These are phyloP conservation scores for Poteriospumella lacustris DNA, from an alignment of 108 stramenopile genomes.

Conservation along the genomic window DNA sequence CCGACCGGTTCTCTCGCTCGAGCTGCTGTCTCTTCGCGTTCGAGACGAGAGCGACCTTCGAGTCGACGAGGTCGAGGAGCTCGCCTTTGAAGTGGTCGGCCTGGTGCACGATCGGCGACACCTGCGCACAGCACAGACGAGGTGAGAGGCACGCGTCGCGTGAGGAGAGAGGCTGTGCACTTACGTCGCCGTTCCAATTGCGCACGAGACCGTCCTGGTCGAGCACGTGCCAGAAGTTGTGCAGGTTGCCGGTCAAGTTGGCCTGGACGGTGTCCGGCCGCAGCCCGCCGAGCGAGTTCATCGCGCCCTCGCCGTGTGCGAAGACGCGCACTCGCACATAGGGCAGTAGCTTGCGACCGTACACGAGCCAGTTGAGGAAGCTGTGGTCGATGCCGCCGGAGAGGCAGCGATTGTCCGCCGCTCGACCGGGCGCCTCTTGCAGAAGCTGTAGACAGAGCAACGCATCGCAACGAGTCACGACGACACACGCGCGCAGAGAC, in stretches of 20 bases:
- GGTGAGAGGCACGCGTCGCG: background rate
- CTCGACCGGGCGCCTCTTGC: conserved; percentile 14
- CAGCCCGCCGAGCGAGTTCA: background rate
- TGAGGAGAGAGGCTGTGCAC: no score
- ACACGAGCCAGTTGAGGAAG: background rate
- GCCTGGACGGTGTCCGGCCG: background rate
- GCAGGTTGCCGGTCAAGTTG: background rate
- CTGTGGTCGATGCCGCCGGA: background rate
- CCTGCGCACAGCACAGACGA: background rate
- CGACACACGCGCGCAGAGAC: background rate
- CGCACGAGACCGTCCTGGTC: background rate
- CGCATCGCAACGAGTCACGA: no score
- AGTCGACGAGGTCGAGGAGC: background rate
- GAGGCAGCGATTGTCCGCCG: background rate
- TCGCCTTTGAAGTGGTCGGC: background rate
- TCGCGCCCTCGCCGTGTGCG: background rate
- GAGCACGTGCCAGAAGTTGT: background rate
- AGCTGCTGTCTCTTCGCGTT: background rate
- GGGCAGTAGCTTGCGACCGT: background rate
- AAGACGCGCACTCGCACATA: background rate
- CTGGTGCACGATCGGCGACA: background rate
- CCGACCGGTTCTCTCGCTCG: background rate
- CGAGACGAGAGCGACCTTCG: background rate
- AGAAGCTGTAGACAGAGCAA: background rate
- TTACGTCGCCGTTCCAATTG: conserved; percentile 2